These are phyloP conservation scores for Hyphodiscus sp. DNA, from an alignment of 2,329 filamentous ascomycete genomes.

Conservation along the genomic window DNA sequence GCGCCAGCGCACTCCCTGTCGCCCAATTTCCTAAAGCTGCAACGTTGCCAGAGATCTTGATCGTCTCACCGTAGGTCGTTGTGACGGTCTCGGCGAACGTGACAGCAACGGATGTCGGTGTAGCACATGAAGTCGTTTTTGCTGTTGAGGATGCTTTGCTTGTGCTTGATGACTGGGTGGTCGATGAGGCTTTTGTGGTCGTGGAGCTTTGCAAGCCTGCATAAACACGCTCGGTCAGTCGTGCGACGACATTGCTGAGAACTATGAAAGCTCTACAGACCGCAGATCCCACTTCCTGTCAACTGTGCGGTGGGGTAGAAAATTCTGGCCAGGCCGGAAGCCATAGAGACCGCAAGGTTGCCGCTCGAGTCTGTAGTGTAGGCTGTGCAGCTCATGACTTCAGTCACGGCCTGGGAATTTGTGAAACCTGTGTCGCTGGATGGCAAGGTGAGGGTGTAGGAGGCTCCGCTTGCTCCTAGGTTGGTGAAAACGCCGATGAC, in stretches of 20 bases:
- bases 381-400: conserved; percentile 39
- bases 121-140: conserved; percentile 35
- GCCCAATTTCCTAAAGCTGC: conserved; percentile 58
- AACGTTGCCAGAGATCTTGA: conserved; percentile 58
- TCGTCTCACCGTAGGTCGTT: conserved; percentile 54
- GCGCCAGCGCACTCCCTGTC: conserved; percentile 42
- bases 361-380: conserved; percentile 38
- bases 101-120: conserved; percentile 45
- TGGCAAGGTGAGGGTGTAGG: conserved; percentile 30
- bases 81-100: conserved; percentile 54
- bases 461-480: conserved; percentile 30
- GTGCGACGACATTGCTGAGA: background rate
- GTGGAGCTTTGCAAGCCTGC: background rate
- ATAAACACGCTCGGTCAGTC: background rate
- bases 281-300: conserved; percentile 32
- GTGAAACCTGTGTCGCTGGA: conserved; percentile 35
- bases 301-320: conserved; percentile 33
- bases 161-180: background rate
- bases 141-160: conserved; percentile 7
- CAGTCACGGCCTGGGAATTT: conserved; percentile 30
- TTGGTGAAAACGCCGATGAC: conserved; percentile 35
- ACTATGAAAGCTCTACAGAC: background rate
- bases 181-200: conserved; percentile 4
- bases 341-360: conserved; percentile 38
- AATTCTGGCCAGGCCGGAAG: conserved; percentile 37